These are phyloP conservation scores for Aristolochia fimbriata DNA, from an alignment of 164 flowering plant species.

Conservation along the genomic window DNA sequence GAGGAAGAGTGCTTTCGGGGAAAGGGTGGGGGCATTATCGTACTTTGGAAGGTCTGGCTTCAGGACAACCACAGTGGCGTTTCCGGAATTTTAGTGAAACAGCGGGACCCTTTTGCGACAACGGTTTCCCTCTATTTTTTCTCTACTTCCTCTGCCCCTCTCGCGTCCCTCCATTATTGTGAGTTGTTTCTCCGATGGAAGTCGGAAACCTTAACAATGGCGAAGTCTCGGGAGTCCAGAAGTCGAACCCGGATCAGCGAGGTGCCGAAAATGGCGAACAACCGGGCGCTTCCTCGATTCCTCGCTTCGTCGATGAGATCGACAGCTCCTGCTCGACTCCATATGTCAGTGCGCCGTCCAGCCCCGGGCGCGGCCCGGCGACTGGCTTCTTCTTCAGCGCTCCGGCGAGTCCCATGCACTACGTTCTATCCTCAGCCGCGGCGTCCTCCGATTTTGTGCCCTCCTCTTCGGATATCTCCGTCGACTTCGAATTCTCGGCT, in stretches of 20 bases:
- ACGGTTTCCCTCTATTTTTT: neutral
- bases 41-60: no score
- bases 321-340: conserved; percentile 67
- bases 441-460: conserved; percentile 4
- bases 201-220: conserved; percentile 15
- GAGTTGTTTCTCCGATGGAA: conserved; percentile 6
- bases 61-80: neutral
- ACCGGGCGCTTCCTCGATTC: neutral
- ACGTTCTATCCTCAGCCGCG: conserved; percentile 13
- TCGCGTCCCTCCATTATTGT: neutral
- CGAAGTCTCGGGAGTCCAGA: neutral
- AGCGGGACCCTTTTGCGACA: neutral
- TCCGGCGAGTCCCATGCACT: conserved; percentile 66
- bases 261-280: conserved; percentile 10
- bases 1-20: no score
- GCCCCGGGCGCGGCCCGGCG: conserved; percentile 32
- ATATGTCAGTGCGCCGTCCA: conserved; percentile 61
- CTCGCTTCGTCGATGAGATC: conserved; percentile 18
- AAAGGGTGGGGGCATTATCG: no score
- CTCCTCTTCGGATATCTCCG: conserved; percentile 4
- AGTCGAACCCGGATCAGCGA: conserved; percentile 4
- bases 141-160: no score
- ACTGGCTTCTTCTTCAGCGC: conserved; percentile 52
- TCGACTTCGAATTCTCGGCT: conserved; percentile 57
- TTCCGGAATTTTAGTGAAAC: neutral